Percentiles rank a stretch among this genome's conserved stretches.
These are phyloP conservation scores for Cercospora sojina DNA, from an alignment of 2,329 filamentous ascomycete species.

Conservation along the genomic window DNA sequence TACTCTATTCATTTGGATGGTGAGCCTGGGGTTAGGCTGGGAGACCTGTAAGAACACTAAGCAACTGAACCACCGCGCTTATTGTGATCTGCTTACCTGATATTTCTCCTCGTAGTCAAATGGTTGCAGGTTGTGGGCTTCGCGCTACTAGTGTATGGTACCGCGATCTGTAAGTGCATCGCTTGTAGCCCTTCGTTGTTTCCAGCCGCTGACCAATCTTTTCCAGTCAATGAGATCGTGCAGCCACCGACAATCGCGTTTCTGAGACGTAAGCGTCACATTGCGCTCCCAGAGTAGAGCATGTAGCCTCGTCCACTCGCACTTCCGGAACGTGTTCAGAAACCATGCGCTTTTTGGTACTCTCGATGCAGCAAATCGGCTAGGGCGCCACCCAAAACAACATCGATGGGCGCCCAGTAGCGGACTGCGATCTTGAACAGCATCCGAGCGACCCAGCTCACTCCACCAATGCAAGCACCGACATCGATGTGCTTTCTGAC, in stretches of 20 bases:
- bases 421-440: slow-evolving; percentile 26
- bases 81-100: neutral
- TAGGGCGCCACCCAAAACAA: slow-evolving; percentile 35
- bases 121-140: slow-evolving; percentile 93
- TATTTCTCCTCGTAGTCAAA: slow-evolving; percentile 2
- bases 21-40: slow-evolving; percentile 90
- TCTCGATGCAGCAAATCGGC: slow-evolving; percentile 36
- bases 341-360: slow-evolving; percentile 36
- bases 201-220: neutral
- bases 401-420: slow-evolving; percentile 35
- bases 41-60: slow-evolving; percentile 74
- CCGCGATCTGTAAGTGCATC: slow-evolving; percentile 59
- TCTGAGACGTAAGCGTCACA: slow-evolving; percentile 30
- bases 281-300: slow-evolving; percentile 20
- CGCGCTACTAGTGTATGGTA: slow-evolving; percentile 87
- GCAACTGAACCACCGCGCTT: neutral
- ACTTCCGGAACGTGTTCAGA: slow-evolving; percentile 11
- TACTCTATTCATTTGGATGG: slow-evolving; percentile 97
- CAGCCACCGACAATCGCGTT: slow-evolving; percentile 60
- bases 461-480: slow-evolving; percentile 33
- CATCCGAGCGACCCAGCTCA: slow-evolving; percentile 28
- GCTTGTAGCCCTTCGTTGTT: neutral
- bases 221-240: slow-evolving; percentile 83
- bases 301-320: neutral
- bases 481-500: slow-evolving; percentile 35